Evolutionary conservation across 2,329 filamentous ascomycete genomes (phyloP), one percentile per base, ranked within the genome.

Genomic region (Fusarium udum): DNA sequence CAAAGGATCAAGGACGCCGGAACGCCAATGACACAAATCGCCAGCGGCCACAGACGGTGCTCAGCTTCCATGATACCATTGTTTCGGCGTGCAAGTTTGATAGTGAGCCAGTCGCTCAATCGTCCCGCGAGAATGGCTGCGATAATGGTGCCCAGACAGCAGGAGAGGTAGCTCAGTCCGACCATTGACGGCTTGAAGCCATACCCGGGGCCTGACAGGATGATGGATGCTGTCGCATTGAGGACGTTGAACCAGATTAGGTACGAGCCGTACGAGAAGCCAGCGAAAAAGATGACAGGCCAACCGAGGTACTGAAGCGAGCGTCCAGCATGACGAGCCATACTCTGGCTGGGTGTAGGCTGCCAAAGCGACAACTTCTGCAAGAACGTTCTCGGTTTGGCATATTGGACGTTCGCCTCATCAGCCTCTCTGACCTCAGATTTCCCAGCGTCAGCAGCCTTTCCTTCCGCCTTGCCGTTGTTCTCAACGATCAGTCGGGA

Each of bases 211-310:
- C 78, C 79, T 2, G 80, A 80, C 1, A 84, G 77, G 13, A 84
- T 81, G 32, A 84, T 82, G 34, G 79, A 86, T 26, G 79, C 82
- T 4, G 80, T 87, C 66, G 82, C 83, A 48, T 84, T 84, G n/a
- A 84, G 78, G 7, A 85, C 82, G 67, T 83, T 84, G 76, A 84
- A 85, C 77, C 81, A 84, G 42, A 84, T 79, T 7, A 85, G 78
- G 34, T 84, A 83, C 0, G 82, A 82, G 5, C 83, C 83, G 61
- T 85, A 85, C 14, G 81, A 81, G 57, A 85, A 84, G 15, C 83
- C 83, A 1, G 82, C 77, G 61, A 83, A 85, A 52, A 85, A 83
- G 24, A 85, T 80, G 22, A 84, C 80, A 0, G 84, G 84, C 81
- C 83, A 85, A 4, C 78, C 78, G 8, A 85, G 76, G 37, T 83